These are phyloP conservation scores for Fusarium nodosum DNA, from an alignment of 2,329 filamentous ascomycete species.

Conservation along the genomic window DNA sequence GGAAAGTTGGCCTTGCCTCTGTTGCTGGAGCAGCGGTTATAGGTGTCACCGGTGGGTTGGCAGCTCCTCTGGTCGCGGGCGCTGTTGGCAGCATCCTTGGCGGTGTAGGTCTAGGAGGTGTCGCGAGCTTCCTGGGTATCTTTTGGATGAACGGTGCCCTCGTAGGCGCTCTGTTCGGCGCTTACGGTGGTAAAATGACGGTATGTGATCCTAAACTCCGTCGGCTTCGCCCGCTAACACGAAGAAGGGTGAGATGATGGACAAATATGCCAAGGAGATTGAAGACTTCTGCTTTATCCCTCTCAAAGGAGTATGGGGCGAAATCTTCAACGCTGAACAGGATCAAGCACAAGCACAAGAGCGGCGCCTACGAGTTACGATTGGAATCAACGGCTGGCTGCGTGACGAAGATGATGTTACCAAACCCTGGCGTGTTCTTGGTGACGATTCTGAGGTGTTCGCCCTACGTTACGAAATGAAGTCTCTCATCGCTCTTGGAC, in stretches of 20 bases:
- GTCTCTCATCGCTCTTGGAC: constrained; percentile 80
- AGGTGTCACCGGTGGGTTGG: constrained; percentile 92
- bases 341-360: constrained; percentile 48
- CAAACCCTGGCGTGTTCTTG: constrained; percentile 82
- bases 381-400: constrained; percentile 91
- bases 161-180: constrained; percentile 89
- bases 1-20: constrained; percentile 91
- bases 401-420: constrained; percentile 80
- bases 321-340: constrained; percentile 36
- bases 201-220: constrained; percentile 47
- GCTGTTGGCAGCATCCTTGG: constrained; percentile 88
- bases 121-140: constrained; percentile 87
- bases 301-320: constrained; percentile 65
- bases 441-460: constrained; percentile 81
- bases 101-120: constrained; percentile 84
- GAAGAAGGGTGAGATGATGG: constrained; percentile 80
- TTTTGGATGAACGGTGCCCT: constrained; percentile 88
- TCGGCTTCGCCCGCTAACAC: constrained; percentile 27
- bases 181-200: constrained; percentile 84
- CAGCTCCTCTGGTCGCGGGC: constrained; percentile 87
- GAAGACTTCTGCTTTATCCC: constrained; percentile 86
- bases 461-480: constrained; percentile 87
- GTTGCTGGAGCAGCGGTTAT: constrained; percentile 91
- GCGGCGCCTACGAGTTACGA: constrained; percentile 79
- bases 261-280: constrained; percentile 87